A percentile compares a stretch with the other conserved stretches of the same genome.
These are phyloP conservation scores for Spinellus fusiger DNA, from an alignment of 192 early-diverging fungal species.

Conservation along the genomic window DNA sequence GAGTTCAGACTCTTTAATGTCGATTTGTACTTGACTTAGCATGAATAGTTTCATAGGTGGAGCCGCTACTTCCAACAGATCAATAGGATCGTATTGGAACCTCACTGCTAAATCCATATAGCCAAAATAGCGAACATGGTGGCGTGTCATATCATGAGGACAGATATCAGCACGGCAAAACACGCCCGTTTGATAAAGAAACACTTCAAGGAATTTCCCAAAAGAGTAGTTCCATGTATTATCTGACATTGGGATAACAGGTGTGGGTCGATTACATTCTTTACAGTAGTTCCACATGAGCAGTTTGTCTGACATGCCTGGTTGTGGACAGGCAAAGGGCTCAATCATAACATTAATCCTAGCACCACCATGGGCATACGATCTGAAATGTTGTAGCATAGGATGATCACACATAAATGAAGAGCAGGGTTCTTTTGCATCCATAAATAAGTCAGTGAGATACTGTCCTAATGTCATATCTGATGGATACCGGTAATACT, in stretches of 20 bases:
- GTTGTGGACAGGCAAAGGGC: conserved; percentile 45
- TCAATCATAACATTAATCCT: conserved; percentile 73
- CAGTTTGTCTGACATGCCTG: conserved; percentile 66
- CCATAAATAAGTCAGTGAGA: conserved; percentile 75
- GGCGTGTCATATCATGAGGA: conserved; percentile 72
- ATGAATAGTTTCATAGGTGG: conserved; percentile 65
- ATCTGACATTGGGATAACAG: conserved; percentile 71
- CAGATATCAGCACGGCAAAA: conserved; percentile 67
- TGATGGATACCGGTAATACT: conserved; percentile 69
- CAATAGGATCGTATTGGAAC: conserved; percentile 72
- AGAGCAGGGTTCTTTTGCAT: conserved; percentile 59
- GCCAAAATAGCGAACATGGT: conserved; percentile 85
- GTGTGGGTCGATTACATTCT: conserved; percentile 65
- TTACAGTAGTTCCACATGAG: conserved; percentile 90
- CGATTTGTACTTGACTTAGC: conserved; percentile 51
- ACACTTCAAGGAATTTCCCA: conserved; percentile 93
- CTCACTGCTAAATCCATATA: conserved; percentile 68
- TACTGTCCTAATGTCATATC: conserved; percentile 89
- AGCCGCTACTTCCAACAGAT: conserved; percentile 61
- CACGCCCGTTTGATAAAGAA: conserved; percentile 74
- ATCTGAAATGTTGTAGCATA: conserved; percentile 75
- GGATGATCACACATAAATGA: conserved; percentile 69
- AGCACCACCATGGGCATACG: conserved; percentile 81
- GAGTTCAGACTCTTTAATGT: conserved; percentile 73
- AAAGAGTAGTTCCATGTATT: conserved; percentile 93